phyloP scores from a whole-genome alignment of 176 grass and related monocot species.

The Panicum miliaceum region DNA sequence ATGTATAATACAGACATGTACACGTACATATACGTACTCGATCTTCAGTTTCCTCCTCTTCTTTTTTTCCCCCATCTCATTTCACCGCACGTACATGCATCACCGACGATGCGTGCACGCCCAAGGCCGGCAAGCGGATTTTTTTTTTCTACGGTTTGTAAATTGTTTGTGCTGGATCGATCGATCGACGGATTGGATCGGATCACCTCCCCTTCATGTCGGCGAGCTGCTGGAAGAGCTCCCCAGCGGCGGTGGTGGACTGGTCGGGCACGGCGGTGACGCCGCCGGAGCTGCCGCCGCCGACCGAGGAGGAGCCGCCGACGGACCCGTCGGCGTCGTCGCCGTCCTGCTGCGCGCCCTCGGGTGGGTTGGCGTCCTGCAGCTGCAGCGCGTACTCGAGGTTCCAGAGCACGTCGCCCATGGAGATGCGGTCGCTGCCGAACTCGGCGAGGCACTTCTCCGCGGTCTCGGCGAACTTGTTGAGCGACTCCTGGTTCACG shows the following conservation, averaged over 20 bases:
- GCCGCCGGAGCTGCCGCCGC: too few relatives aligned
- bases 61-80: too few relatives aligned
- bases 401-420: constrained; percentile 99
- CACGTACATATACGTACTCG: not conserved
- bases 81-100: too few relatives aligned
- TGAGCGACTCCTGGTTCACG: constrained; percentile 81
- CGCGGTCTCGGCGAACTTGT: constrained; percentile 82
- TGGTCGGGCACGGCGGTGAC: constrained; percentile 43
- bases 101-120: too few relatives aligned
- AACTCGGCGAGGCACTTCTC: constrained; percentile 88
- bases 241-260: constrained; percentile 58
- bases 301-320: not conserved
- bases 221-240: constrained; percentile 74
- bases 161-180: too few relatives aligned
- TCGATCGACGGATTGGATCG: not conserved
- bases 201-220: constrained; percentile 81
- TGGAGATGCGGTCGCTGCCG: constrained; percentile 77
- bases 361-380: constrained; percentile 75
- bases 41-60: not conserved
- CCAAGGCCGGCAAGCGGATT: too few relatives aligned
- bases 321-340: not conserved
- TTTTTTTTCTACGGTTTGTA: too few relatives aligned
- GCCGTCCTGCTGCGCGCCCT: not conserved
- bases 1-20: not conserved
- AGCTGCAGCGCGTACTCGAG: constrained; percentile 92